Evolutionary conservation across 306 rosid species (phyloP), one percentile per base, ranked within the genome.

Genomic region (Sechiopsis laciniata): DNA sequence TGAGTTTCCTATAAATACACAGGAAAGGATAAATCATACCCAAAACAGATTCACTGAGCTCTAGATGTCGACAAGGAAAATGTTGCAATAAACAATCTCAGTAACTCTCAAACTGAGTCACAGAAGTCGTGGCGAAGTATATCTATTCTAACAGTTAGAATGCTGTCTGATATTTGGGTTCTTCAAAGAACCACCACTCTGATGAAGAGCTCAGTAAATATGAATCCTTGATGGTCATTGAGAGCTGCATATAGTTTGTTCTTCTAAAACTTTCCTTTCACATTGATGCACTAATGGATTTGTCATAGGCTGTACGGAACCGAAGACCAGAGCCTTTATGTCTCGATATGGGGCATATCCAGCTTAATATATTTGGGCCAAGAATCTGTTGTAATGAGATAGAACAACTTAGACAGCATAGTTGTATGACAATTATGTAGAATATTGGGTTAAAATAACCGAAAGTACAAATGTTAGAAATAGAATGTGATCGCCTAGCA

Each of bases 271-370:
- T 77, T 88, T 83, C 83, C 77, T 83, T 82, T 55, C 84, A 76
- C 4, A 76, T 53, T n/a, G 90, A 87, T 74, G 77, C 73, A 19
- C 83, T 72, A 40, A 77, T 80, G 29, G 87, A 26, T 56, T 57
- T 75, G 77, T 90, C 89, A 7, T 77, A 85, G 66, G 83, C 76
- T 0, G 94, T 86, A 26, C 78, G 87, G 80, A 86, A 94, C 71
- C 59, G 81, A 65, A 90, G 87, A 77, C 98, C 98, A 35, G 97
- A 83, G 76, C 89, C 98, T 35, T 88, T 85, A 82, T 90, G 92
- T 74, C 81, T 78, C 1, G 90, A 55, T 19, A 87, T 81, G 56
- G 97, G 98, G 83, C 90, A 85, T 70, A 85, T 72, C 98, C 98
- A 94, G 60, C 81, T 57, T 60, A 84, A 85, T 53, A 87, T 80